Evolutionary conservation across 495 filamentous ascomycete species (phyloP).

Genomic region (Tuber indicum): DNA sequence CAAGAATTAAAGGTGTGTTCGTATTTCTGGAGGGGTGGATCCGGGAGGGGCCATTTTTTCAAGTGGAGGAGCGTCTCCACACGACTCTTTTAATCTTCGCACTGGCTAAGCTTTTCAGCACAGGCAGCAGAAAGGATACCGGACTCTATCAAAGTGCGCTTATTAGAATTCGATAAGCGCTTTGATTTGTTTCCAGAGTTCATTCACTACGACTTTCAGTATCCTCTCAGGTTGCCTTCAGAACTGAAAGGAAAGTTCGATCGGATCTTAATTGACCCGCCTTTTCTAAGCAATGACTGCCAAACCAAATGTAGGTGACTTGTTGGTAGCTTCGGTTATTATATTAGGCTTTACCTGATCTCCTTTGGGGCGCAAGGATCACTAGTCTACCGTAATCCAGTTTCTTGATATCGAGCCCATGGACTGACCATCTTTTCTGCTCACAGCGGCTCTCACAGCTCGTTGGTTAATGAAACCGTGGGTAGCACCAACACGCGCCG

Average conservation of each 20-base stretch:
- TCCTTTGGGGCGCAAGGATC: not conserved
- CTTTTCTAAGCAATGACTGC: slow-evolving; percentile 71
- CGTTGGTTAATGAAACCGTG: slow-evolving; percentile 57
- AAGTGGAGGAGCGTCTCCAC: not conserved
- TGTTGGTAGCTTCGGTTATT: not conserved
- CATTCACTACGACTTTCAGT: slow-evolving; percentile 62
- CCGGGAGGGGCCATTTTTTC: not conserved
- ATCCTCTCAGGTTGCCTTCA: slow-evolving; percentile 55
- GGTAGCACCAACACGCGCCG: slow-evolving; percentile 11
- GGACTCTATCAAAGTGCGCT: slow-evolving; percentile 46
- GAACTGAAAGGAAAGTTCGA: slow-evolving; percentile 59
- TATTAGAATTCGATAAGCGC: slow-evolving; percentile 66
- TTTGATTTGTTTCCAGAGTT: slow-evolving; percentile 67
- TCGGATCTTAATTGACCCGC: slow-evolving; percentile 66
- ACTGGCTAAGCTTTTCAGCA: slow-evolving; percentile 3
- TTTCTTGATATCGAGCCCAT: not conserved
- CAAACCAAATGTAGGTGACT: slow-evolving; percentile 61
- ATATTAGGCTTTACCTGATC: not conserved
- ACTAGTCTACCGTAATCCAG: not conserved
- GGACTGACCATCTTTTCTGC: slow-evolving; percentile 9
- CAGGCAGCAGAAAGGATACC: slow-evolving; percentile 37
- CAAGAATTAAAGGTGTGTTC: slow-evolving; percentile 41
- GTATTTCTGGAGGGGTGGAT: slow-evolving; percentile 4
- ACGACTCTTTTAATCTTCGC: not conserved
- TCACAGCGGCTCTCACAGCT: slow-evolving; percentile 59